phyloP scores from a whole-genome alignment of 2,329 filamentous ascomycete genomes.

The Exophiala aquamarina region DNA sequence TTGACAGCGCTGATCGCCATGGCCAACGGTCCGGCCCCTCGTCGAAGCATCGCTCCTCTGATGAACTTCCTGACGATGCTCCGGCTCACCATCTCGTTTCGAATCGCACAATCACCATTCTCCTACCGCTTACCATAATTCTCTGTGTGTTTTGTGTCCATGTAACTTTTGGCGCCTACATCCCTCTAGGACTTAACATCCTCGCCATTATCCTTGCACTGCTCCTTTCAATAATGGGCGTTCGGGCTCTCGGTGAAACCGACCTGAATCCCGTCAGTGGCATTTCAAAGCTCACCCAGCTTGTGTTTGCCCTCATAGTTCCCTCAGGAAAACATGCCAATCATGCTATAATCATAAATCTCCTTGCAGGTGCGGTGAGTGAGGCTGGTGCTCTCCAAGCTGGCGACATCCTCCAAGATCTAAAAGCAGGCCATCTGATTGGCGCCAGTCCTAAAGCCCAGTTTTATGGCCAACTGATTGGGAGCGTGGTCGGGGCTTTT shows the following conservation, averaged over 20 bases:
- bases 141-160: conserved; percentile 82
- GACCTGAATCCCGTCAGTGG: conserved; percentile 95
- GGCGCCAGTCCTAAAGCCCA: conserved; percentile 91
- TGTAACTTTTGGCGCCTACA: conserved; percentile 76
- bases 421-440: conserved; percentile 92
- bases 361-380: conserved; percentile 86
- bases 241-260: conserved; percentile 71
- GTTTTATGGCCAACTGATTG: conserved; percentile 95
- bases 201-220: conserved; percentile 83
- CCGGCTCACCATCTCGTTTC: conserved; percentile 80
- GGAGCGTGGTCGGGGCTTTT: conserved; percentile 80
- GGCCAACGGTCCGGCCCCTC: background rate
- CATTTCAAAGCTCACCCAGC: conserved; percentile 93
- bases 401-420: conserved; percentile 93
- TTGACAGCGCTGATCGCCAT: conserved; percentile 3
- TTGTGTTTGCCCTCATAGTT: conserved; percentile 90
- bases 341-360: conserved; percentile 89
- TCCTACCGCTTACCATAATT: conserved; percentile 72
- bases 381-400: conserved; percentile 88
- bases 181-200: conserved; percentile 73
- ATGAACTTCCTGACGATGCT: conserved; percentile 69
- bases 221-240: conserved; percentile 63
- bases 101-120: conserved; percentile 67
- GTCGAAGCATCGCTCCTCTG: conserved; percentile 13
- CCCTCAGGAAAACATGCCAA: conserved; percentile 76